Percentiles rank a stretch among this genome's conserved stretches.
phyloP scores from a whole-genome alignment of 2,329 filamentous ascomycete species.

The Microdochium paspali region DNA sequence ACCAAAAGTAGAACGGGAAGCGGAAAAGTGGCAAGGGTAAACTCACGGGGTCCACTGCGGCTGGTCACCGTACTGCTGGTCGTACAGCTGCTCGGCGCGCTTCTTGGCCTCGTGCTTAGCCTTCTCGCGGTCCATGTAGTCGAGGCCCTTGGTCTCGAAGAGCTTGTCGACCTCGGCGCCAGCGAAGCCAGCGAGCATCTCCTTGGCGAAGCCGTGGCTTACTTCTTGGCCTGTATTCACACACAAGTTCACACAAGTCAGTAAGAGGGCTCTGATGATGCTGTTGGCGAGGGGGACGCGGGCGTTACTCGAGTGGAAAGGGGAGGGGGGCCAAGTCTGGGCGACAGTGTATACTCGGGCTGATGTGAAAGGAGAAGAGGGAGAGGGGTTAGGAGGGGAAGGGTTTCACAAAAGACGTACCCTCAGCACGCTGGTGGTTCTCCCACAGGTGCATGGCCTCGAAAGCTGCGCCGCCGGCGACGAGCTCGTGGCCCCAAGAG shows the following conservation, averaged over 20 bases:
- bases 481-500: slow-evolving; percentile 61
- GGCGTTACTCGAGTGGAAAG: neutral
- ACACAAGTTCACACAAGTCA: neutral
- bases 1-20: neutral
- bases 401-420: slow-evolving; percentile 30
- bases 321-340: too few species aligned
- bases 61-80: slow-evolving; percentile 46
- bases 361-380: neutral
- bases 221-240: slow-evolving; percentile 52
- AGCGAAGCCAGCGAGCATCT: slow-evolving; percentile 62
- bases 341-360: too few species aligned
- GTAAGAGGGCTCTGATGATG: neutral
- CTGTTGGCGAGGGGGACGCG: neutral
- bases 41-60: slow-evolving; percentile 50
- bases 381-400: neutral
- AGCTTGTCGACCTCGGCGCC: slow-evolving; percentile 70
- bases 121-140: slow-evolving; percentile 46
- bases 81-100: slow-evolving; percentile 51
- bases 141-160: slow-evolving; percentile 59
- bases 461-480: slow-evolving; percentile 70
- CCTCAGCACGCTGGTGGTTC: slow-evolving; percentile 62
- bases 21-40: neutral
- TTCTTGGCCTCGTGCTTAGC: slow-evolving; percentile 49
- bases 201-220: slow-evolving; percentile 68
- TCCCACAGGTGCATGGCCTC: slow-evolving; percentile 74